Percentiles rank a stretch among this genome's conserved stretches.
phyloP scores from a whole-genome alignment of 768 basidiomycete genomes.

The Tubosaeta sp. region DNA sequence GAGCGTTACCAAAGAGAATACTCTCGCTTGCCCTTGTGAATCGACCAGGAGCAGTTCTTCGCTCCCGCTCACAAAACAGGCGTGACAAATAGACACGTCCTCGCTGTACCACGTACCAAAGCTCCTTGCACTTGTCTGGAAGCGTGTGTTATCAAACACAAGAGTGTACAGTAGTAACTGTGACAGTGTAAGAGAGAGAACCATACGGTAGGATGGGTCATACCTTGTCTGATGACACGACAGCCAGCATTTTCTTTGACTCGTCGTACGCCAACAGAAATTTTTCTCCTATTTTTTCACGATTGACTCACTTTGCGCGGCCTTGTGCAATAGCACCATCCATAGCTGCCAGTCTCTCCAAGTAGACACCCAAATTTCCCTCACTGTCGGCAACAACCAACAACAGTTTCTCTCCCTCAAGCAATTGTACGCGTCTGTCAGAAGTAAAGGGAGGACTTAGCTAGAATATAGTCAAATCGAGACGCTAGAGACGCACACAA shows the following conservation, averaged over 20 bases:
- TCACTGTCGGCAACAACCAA: conserved; percentile 36
- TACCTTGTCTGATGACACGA: conserved; percentile 43
- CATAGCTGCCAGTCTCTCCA: conserved; percentile 33
- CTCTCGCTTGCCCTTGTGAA: conserved; percentile 36
- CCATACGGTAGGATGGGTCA: neutral
- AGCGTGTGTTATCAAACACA: conserved; percentile 41
- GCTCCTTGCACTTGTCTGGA: conserved; percentile 41
- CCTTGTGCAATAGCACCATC: conserved; percentile 27
- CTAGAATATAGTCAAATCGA: neutral
- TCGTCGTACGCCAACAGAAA: conserved; percentile 50
- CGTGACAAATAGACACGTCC: conserved; percentile 26
- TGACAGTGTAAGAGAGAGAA: too few relatives aligned
- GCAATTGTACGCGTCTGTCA: conserved; percentile 36
- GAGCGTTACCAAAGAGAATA: conserved; percentile 52
- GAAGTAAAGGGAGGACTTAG: neutral
- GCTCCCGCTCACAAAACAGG: conserved; percentile 44
- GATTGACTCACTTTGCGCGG: conserved; percentile 33
- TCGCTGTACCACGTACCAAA: conserved; percentile 42
- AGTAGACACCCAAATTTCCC: conserved; percentile 35
- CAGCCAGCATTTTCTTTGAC: conserved; percentile 42
- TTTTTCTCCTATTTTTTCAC: conserved; percentile 44
- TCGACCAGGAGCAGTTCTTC: conserved; percentile 55
- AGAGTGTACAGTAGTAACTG: conserved; percentile 43
- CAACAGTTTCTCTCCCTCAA: conserved; percentile 38
- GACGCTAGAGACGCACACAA: neutral